Evolutionary conservation across 1,284 basidiomycete genomes (phyloP).

Genomic region (Clitocybe nebularis): DNA sequence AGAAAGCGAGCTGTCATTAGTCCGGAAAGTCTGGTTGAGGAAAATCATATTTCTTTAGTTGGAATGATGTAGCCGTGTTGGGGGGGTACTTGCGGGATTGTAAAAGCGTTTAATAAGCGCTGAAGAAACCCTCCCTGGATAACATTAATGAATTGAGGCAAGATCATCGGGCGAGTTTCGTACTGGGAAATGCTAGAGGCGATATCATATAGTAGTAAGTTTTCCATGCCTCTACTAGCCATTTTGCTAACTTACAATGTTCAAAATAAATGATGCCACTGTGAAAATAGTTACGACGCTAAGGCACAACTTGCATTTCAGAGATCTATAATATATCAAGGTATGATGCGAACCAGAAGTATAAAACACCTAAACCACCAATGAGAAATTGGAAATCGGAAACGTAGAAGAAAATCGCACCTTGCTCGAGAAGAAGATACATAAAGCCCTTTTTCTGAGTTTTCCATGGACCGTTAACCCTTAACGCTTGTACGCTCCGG

Average conservation of each 20-base stretch:
- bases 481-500: constrained; percentile 26
- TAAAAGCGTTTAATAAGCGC: constrained; percentile 17
- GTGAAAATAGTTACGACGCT: constrained; percentile 15
- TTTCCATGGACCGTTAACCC: constrained; percentile 18
- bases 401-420: constrained; percentile 12
- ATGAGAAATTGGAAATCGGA: neutral
- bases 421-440: constrained; percentile 28
- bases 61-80: neutral
- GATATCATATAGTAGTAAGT: neutral
- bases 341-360: constrained; percentile 10
- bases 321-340: neutral
- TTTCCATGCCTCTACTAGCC: neutral
- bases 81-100: constrained; percentile 12
- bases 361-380: constrained; percentile 13
- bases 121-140: constrained; percentile 17
- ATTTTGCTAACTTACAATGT: constrained; percentile 10
- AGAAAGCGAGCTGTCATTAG: constrained; percentile 21
- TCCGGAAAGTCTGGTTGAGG: constrained; percentile 15
- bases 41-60: neutral
- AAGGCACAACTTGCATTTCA: neutral
- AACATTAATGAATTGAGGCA: neutral
- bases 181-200: constrained; percentile 12
- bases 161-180: neutral
- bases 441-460: constrained; percentile 21
- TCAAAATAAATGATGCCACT: constrained; percentile 12